Base-by-base conservation (phyloP, 352 stramenopile genomes). In the Globisporangium ultimum region DNA sequence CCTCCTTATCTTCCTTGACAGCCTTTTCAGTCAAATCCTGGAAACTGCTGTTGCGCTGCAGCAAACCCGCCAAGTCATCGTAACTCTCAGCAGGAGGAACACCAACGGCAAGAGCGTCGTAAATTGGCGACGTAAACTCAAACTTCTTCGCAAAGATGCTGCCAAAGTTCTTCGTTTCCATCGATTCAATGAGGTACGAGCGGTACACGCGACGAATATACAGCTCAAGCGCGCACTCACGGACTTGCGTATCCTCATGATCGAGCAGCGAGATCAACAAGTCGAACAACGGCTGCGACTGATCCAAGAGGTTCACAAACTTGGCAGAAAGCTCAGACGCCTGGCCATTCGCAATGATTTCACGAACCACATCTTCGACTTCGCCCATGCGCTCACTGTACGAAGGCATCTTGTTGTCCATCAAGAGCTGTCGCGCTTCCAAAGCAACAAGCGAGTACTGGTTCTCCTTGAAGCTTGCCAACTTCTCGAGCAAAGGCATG, bases 351-450 rank as follows among this genome's bases (percentile, higher is more conserved):
- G 78, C 72, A 13, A 94, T 69, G 70, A 91, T 88, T 54, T 80
- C 64, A 43, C 76, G 81, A 28, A 95, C 71, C 36, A 93, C 71
- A 8, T 70, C 72, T 65, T 94, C 84, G 28, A 94, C 85, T 43
- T 93, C 84, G 21, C 70, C 75, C 34, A 97, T 64, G 9, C 95
- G 88, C 60, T 98, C 89, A 38, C 94, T 78, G 69, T 98, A 96
- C 55, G 91, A 98, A 38, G 97, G 96, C 78, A 98, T 98, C 70
- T 97, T 98, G 71, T 97, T 91, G 69, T 98, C 84, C 51, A 99
- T 96, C 10, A 99, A 76, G 41, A 99, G 78, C 67, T 98, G 97
- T 60, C 96, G 86, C 22, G 96, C 97, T 66, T 97, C 83, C 54
- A 99, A 79, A 11, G 97, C 92, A 42, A 99, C 78, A 13, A 94